Evolutionary conservation across 2,329 filamentous ascomycete genomes (phyloP), one percentile per base, ranked within the genome.

Genomic region (Penicillium sp.): DNA sequence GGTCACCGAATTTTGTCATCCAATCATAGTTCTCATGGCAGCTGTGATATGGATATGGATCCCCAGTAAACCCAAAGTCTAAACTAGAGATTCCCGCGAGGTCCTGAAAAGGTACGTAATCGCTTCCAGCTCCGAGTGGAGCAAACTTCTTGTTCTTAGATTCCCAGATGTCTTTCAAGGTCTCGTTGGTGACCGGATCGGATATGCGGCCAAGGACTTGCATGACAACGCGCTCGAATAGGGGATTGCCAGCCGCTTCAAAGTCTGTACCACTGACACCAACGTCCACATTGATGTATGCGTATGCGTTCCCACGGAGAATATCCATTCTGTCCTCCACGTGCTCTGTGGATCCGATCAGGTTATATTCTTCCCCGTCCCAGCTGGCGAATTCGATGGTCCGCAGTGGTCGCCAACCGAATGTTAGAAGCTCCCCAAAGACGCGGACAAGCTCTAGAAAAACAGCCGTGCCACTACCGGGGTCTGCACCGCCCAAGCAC

Each of bases 351-450:
- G 92, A 96, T 8, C 95, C 95, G 61, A 97, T 91, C 50, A 95
- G 81, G 76, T 97, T 97, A 81, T 97, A 98, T 76, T 94, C 92
- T 69, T 90, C 90, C 4, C 87, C 95, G 75, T 99, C 95, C 95
- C 95, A 99, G 38, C 92, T 97, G 72, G 93, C 93, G 76, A 99
- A 98, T 75, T 96, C 91, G 66, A 99, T 96, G 3, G 92, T 96
- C n/a, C 95, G 90, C 17, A 96, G 83, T 1, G 95, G 95, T 29
- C 91, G 86, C 95, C 95, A 99, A 57, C 93, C 94, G 61, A 88
- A 86, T 17, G 83, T 78, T 23, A 89, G 83, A 17, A 98, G 85
- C 66, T 92, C 88, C 46, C 93, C 92, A 70, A 99, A 91, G 53
- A 97, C 88, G 49, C 91, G 88, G 23, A 91, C 89, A 61, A 98